Base-by-base conservation (phyloP, 768 basidiomycete genomes). In the Tricholoma terreum region DNA sequence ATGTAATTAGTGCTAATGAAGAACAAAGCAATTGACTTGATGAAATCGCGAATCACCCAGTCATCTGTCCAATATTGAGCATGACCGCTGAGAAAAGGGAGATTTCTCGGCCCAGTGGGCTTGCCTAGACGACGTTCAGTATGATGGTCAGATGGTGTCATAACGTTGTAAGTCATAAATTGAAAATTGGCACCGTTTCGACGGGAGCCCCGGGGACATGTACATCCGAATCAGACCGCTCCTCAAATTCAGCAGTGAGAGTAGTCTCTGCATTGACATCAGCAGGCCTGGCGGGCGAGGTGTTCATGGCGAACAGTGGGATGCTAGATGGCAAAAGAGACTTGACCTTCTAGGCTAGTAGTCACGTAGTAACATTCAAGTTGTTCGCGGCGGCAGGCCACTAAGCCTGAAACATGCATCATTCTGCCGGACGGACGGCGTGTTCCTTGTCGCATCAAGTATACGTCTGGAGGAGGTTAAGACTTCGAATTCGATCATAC, bases 1-100 rank as follows among this genome's bases (percentile, higher is more conserved):
- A 53, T 11, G 36, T 1, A 30, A n/a, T 19, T 9, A 9, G 34
- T 50, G n/a, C n/a, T n/a, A n/a, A n/a, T n/a, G n/a, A 36, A 21
- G 12, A 34, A n/a, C 8, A 50, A 10, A 33, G 21, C 36, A 1
- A 43, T 52, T 5, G 12, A 27, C 24, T 27, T 40, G 11, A 7
- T 14, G 14, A 14, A 2, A 35, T 21, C 14, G 33, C 15, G 31
- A 51, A 60, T 46, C 54, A 72, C 73, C 71, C 73, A 31, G 64
- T 67, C 35, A 74, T 75, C 57, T 72, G 71, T 3, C 72, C 73
- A 12, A 75, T 54, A 52, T 73, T 73, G 10, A 75, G 65, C 72
- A 73, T 75, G 10, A 69, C 62, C 8, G 73, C 73, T 33, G 73
- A 71, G 7, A 73, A 55, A 10, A 75, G 64, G 3, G 71, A 72